phyloP scores from a whole-genome alignment of 73 alveolate species.

The Loxodes magnus region DNA sequence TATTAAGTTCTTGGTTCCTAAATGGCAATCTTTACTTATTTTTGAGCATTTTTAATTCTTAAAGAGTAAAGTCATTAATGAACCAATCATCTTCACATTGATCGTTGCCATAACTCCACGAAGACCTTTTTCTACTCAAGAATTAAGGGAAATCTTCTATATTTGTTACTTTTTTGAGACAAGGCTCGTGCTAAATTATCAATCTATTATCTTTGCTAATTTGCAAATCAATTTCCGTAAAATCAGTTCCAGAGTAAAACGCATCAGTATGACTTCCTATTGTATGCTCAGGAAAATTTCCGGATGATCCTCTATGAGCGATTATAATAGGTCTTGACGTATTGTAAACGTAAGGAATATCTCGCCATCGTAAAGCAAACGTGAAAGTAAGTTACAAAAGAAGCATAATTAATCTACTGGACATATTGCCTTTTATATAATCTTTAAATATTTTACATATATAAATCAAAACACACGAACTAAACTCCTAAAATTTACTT shows the following conservation, averaged over 20 bases:
- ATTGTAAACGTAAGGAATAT: slow-evolving; percentile 1
- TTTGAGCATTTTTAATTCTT: slow-evolving; percentile 15
- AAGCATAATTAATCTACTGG: too few relatives aligned
- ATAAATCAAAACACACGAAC: too few relatives aligned
- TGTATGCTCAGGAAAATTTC: slow-evolving; percentile 54
- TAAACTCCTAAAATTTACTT: too few relatives aligned
- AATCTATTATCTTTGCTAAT: slow-evolving; percentile 36
- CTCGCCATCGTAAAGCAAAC: too few relatives aligned
- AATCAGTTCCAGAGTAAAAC: slow-evolving; percentile 32
- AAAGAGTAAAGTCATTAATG: slow-evolving; percentile 20
- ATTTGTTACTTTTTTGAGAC: slow-evolving; percentile 27
- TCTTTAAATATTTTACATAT: too few relatives aligned
- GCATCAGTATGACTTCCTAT: slow-evolving; percentile 30
- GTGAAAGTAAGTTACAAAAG: too few relatives aligned
- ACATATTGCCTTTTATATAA: too few relatives aligned
- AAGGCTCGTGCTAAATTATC: slow-evolving; percentile 35
- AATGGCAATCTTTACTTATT: slow-evolving; percentile 10
- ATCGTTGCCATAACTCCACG: slow-evolving; percentile 1
- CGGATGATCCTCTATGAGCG: slow-evolving; percentile 59
- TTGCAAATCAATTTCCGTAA: slow-evolving; percentile 41
- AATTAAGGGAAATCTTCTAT: slow-evolving; percentile 11
- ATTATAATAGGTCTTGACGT: slow-evolving; percentile 20
- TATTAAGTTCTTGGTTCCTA: slow-evolving; percentile 9
- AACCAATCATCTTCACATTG: slow-evolving; percentile 18
- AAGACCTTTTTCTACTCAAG: slow-evolving; percentile 5